These are phyloP conservation scores for Arbutus unedo DNA, from an alignment of 148 eudicot genomes.

Conservation along the genomic window DNA sequence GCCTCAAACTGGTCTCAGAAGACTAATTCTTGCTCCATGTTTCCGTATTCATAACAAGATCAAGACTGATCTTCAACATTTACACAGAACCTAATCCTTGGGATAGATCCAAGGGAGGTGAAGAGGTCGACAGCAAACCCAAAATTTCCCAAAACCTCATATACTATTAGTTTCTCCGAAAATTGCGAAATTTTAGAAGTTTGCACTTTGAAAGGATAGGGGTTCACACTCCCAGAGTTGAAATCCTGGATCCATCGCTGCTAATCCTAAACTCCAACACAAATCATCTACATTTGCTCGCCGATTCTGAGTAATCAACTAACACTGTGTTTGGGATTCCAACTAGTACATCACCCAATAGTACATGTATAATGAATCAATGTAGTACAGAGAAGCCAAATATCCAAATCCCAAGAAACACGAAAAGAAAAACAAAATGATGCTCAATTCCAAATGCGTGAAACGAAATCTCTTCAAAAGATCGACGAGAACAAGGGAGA, in stretches of 20 bases:
- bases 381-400: background rate
- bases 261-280: background rate
- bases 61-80: slow-evolving; percentile 12
- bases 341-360: background rate
- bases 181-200: background rate
- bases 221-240: background rate
- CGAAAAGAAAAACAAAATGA: background rate
- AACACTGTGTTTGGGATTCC: background rate
- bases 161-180: background rate
- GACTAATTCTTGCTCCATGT: slow-evolving; percentile 12
- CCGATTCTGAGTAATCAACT: background rate
- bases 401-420: background rate
- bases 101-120: background rate
- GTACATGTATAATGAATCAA: background rate
- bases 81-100: slow-evolving; percentile 12
- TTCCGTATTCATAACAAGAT: slow-evolving; percentile 8
- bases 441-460: background rate
- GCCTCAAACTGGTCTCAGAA: slow-evolving; percentile 14
- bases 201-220: background rate
- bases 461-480: background rate
- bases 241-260: background rate
- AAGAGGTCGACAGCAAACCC: background rate
- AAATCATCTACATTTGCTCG: slow-evolving; percentile 15
- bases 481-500: background rate
- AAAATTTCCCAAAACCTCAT: background rate